A percentile compares a stretch with the other conserved stretches of the same genome.
Conservation (phyloP, 257 asterid species). For the Rubia yunnanensis region DNA sequence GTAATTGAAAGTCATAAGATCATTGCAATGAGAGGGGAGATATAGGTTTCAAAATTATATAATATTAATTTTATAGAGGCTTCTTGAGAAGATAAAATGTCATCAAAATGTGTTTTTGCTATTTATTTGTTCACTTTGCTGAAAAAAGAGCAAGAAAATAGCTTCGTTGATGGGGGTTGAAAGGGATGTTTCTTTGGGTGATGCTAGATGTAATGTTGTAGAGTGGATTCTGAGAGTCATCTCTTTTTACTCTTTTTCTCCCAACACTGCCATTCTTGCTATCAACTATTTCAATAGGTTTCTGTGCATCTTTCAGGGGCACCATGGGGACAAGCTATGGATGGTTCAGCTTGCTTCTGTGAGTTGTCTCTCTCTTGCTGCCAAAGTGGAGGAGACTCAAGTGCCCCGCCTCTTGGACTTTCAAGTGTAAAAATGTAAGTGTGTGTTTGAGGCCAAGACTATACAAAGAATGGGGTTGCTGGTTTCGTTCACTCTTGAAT, state of each 20-base stretch:
- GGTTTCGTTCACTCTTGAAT: conserved; percentile 43
- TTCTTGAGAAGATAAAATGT: too few species aligned
- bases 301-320: conserved; percentile 25
- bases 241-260: conserved; percentile 46
- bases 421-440: conserved; percentile 54
- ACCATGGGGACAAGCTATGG: conserved; percentile 47
- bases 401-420: conserved; percentile 67
- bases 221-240: conserved; percentile 53
- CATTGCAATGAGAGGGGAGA: too few species aligned
- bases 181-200: conserved; percentile 19
- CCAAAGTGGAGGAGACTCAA: conserved; percentile 63
- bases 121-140: too few species aligned
- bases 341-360: conserved; percentile 68
- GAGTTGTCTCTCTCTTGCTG: too few species aligned
- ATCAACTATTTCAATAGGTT: conserved; percentile 59
- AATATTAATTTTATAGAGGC: too few species aligned
- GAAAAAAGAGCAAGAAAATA: conserved; percentile 43
- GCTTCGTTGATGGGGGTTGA: conserved; percentile 16
- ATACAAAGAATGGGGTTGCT: conserved; percentile 59
- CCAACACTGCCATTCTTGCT: conserved; percentile 71
- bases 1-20: too few species aligned
- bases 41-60: too few species aligned
- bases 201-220: conserved; percentile 44
- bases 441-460: conserved; percentile 48
- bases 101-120: too few species aligned